A percentile compares a stretch with the other conserved stretches of the same genome.
Conservation (phyloP, 192 early-diverging fungal genomes). For the Entomortierella beljakovae region DNA sequence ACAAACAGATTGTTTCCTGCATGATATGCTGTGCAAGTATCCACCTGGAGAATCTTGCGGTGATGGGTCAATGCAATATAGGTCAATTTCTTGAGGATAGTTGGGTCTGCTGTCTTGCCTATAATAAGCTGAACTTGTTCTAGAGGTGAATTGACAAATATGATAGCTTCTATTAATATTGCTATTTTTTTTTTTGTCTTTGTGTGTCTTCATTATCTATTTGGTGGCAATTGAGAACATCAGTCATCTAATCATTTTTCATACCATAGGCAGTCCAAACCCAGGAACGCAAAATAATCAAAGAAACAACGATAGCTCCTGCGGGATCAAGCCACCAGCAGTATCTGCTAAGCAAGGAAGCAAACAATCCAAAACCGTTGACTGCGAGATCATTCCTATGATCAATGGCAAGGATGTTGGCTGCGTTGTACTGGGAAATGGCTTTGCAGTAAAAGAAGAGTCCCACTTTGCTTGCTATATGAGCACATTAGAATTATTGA, state of each 20-base stretch:
- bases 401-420: slow-evolving; percentile 76
- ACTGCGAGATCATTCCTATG: slow-evolving; percentile 83
- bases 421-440: slow-evolving; percentile 68
- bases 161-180: not conserved
- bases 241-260: too few relatives aligned
- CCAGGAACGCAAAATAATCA: slow-evolving; percentile 81
- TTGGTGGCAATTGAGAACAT: too few relatives aligned
- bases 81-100: slow-evolving; percentile 85
- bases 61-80: slow-evolving; percentile 89
- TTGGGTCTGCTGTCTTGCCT: slow-evolving; percentile 83
- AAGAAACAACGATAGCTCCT: slow-evolving; percentile 76
- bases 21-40: slow-evolving; percentile 89
- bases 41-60: slow-evolving; percentile 73
- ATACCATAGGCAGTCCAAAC: slow-evolving; percentile 67
- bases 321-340: slow-evolving; percentile 81
- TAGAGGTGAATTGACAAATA: too few relatives aligned
- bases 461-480: slow-evolving; percentile 63
- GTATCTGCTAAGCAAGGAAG: slow-evolving; percentile 71
- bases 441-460: slow-evolving; percentile 77
- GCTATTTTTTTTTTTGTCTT: too few relatives aligned
- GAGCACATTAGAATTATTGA: not conserved
- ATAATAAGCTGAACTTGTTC: slow-evolving; percentile 86
- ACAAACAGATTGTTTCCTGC: slow-evolving; percentile 92
- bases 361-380: slow-evolving; percentile 77
- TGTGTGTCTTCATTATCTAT: too few relatives aligned